Evolutionary conservation across 202 grass and related monocot genomes (phyloP), one percentile per base, ranked within the genome.

Genomic region (Carex arenaria): DNA sequence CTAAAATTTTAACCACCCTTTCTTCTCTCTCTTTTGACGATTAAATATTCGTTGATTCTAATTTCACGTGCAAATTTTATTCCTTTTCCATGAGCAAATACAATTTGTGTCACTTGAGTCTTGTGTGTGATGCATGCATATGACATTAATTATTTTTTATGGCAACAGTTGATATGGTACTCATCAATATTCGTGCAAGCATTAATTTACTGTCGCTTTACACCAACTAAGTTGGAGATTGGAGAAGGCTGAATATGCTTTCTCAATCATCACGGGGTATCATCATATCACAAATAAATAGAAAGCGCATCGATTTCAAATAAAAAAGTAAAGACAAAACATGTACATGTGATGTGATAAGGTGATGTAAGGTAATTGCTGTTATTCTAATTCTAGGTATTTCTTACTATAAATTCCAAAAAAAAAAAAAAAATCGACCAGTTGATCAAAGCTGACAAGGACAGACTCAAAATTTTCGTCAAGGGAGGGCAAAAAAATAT

Each of bases 291-390:
- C 72, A 76, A 56, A 22, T 76, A 76, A 56, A 22, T 76, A 34
- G 72, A 75, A 45, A 64, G 40, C 31, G 64, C 57, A 43, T 80
- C 57, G 3, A 64, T 47, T 64, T 80, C 78, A 61, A 64, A 23
- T 19, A 45, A 47, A 64, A 80, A 80, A 64, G 55, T 61, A 64
- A 80, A 80, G 78, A 64, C 32, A 64, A 64, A 63, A 80, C 78
- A 80, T 64, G 78, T 7, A 56, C 78, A 80, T 80, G 78, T 80
- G 78, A 80, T 79, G 69, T 51, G 53, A 79, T 61, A 79, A 79
- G 34, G 75, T 79, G 52, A 60, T 80, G 57, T 63, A 80, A 28
- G 78, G 38, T 19, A 62, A 47, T 59, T 80, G 18, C 64, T 80
- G 32, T 31, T 43, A 62, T 62, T 64, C 69, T 72, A 51, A 55